phyloP scores from a whole-genome alignment of 2,329 filamentous ascomycete genomes.

The Botrytis paeoniae region DNA sequence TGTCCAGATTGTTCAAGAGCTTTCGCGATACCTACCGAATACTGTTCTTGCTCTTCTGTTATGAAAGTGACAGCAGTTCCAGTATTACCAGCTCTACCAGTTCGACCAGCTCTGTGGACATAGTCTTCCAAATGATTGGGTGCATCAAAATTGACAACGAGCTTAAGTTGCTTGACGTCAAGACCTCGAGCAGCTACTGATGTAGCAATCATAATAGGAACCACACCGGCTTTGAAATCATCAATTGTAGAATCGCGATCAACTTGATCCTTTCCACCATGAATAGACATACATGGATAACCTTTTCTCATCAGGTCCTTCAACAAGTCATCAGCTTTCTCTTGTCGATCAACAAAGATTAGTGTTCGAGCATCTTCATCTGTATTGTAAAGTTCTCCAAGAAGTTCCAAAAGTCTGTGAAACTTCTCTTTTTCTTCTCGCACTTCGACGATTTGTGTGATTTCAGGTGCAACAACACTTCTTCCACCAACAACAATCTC shows the following conservation, averaged over 20 bases:
- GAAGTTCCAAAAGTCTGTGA: constrained; percentile 74
- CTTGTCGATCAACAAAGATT: constrained; percentile 89
- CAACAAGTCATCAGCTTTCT: constrained; percentile 78
- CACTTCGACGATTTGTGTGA: constrained; percentile 89
- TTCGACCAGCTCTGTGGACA: constrained; percentile 89
- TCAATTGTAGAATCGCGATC: constrained; percentile 89
- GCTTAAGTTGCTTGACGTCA: constrained; percentile 92
- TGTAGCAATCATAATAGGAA: constrained; percentile 89
- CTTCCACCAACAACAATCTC: constrained; percentile 90
- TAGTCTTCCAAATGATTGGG: constrained; percentile 96
- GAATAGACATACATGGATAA: constrained; percentile 89
- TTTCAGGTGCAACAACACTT: constrained; percentile 84
- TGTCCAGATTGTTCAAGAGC: constrained; percentile 83
- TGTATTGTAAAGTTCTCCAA: constrained; percentile 80
- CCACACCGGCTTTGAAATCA: constrained; percentile 88
- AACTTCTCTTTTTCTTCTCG: constrained; percentile 82
- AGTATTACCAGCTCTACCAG: constrained; percentile 89
- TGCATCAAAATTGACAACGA: constrained; percentile 93
- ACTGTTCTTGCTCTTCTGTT: constrained; percentile 87
- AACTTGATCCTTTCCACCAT: constrained; percentile 89
- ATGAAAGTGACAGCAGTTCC: constrained; percentile 94
- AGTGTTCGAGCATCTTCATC: constrained; percentile 88
- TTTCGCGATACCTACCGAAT: constrained; percentile 84
- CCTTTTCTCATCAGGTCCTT: constrained; percentile 78
- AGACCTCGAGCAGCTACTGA: constrained; percentile 93